A percentile compares a stretch with the other conserved stretches of the same genome.
phyloP scores from a whole-genome alignment of 2,329 filamentous ascomycete genomes.

The Talaromyces piceae region DNA sequence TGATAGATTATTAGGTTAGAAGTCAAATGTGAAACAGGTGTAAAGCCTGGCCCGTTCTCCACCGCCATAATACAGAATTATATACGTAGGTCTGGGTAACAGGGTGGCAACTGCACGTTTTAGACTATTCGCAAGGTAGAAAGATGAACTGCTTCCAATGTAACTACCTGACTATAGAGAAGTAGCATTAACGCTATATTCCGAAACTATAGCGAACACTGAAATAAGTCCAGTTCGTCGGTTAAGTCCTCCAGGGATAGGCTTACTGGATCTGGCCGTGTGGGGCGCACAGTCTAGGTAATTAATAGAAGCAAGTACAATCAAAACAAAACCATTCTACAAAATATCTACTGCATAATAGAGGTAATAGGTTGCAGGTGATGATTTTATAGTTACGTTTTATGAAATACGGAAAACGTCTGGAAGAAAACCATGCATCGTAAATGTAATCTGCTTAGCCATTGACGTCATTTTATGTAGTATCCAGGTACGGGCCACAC shows the following conservation, averaged over 20 bases:
- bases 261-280: neutral
- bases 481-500: neutral
- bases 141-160: too few relatives aligned
- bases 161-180: too few relatives aligned
- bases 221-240: neutral
- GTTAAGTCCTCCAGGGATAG: neutral
- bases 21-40: too few relatives aligned
- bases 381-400: neutral
- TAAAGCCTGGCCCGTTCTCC: too few relatives aligned
- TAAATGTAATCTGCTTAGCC: neutral
- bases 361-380: neutral
- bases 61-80: too few relatives aligned
- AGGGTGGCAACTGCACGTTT: too few relatives aligned
- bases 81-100: too few relatives aligned
- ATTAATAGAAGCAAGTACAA: neutral
- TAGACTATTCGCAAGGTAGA: too few relatives aligned
- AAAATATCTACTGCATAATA: neutral
- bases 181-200: too few relatives aligned
- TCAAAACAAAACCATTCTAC: neutral
- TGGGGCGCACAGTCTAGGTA: neutral
- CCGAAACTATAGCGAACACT: too few relatives aligned
- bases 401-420: neutral
- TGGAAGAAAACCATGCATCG: neutral
- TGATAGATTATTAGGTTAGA: too few relatives aligned
- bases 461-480: neutral